Evolutionary conservation across 2,329 filamentous ascomycete species (phyloP).

Genomic region (Colletotrichum chrysophilum): DNA sequence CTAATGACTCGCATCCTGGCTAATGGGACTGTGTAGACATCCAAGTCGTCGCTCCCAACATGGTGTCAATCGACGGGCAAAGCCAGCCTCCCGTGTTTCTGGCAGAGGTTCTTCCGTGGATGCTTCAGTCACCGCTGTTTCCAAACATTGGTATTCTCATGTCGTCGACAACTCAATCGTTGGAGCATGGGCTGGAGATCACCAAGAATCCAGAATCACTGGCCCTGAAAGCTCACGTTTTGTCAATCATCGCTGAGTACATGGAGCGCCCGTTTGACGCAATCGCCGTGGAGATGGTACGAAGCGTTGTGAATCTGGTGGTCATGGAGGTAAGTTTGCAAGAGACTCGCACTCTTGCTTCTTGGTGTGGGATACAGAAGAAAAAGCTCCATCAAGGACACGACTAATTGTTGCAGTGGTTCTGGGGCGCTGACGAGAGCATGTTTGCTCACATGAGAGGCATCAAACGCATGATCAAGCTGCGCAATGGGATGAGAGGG

Average conservation of each 20-base stretch:
- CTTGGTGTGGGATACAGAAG: rapidly evolving
- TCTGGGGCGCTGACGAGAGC: conserved; percentile 30
- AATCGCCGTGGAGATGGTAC: conserved; percentile 30
- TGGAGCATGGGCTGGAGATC: conserved; percentile 22
- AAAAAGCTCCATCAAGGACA: rapidly evolving
- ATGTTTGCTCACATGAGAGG: conserved; percentile 35
- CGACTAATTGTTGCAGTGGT: conserved; percentile 14
- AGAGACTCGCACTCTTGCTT: neutral
- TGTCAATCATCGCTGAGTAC: conserved; percentile 31
- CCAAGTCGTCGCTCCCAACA: conserved; percentile 31
- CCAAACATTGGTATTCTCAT: conserved; percentile 33
- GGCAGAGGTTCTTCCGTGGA: conserved; percentile 30
- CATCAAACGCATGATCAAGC: conserved; percentile 31
- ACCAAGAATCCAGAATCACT: conserved; percentile 29
- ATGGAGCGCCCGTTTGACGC: conserved; percentile 22
- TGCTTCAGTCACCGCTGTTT: conserved; percentile 35
- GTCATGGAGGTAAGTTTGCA: conserved; percentile 30
- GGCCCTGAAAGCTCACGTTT: conserved; percentile 27
- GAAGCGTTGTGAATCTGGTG: conserved; percentile 32
- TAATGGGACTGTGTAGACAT: conserved; percentile 21
- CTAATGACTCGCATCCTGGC: neutral
- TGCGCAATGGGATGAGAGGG: conserved; percentile 28
- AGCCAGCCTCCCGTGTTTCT: conserved; percentile 28
- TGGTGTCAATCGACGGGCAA: conserved; percentile 34
- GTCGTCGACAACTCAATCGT: conserved; percentile 31